These are phyloP conservation scores for Colletotrichum sp. DNA, from an alignment of 2,329 filamentous ascomycete genomes.

Conservation along the genomic window DNA sequence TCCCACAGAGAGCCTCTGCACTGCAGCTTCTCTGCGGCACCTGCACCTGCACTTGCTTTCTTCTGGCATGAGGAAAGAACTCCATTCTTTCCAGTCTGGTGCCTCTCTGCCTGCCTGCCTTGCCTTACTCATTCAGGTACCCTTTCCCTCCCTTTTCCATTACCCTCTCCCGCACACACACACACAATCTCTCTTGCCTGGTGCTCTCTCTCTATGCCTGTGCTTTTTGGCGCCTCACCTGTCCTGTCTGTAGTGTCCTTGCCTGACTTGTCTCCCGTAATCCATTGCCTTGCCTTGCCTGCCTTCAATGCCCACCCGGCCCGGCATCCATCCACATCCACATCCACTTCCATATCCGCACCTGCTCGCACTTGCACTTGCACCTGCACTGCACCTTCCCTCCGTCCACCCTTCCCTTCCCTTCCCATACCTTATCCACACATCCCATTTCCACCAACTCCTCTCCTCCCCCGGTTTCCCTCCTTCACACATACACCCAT, in stretches of 20 bases:
- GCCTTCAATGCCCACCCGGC: neutral
- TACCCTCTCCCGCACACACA: neutral
- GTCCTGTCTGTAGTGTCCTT: neutral
- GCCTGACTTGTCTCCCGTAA: neutral
- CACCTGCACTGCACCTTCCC: neutral
- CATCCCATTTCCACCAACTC: slow-evolving; percentile 12
- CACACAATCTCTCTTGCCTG: neutral
- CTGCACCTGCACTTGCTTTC: neutral
- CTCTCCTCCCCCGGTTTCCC: slow-evolving; percentile 11
- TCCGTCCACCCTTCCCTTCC: neutral
- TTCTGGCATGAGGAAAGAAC: neutral
- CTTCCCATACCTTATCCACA: slow-evolving; percentile 8
- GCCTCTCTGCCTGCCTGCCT: neutral
- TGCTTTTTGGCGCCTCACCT: neutral
- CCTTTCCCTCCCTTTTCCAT: neutral
- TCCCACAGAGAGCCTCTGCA: neutral
- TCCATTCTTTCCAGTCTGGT: neutral
- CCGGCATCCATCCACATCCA: neutral
- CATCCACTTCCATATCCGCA: neutral
- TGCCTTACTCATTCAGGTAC: neutral
- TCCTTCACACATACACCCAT: neutral
- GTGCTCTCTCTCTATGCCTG: neutral
- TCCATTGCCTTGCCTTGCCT: neutral
- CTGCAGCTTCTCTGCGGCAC: neutral
- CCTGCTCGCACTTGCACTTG: neutral